Conservation (phyloP, 1,284 basidiomycete species). For the Trichosporon sp. region DNA sequence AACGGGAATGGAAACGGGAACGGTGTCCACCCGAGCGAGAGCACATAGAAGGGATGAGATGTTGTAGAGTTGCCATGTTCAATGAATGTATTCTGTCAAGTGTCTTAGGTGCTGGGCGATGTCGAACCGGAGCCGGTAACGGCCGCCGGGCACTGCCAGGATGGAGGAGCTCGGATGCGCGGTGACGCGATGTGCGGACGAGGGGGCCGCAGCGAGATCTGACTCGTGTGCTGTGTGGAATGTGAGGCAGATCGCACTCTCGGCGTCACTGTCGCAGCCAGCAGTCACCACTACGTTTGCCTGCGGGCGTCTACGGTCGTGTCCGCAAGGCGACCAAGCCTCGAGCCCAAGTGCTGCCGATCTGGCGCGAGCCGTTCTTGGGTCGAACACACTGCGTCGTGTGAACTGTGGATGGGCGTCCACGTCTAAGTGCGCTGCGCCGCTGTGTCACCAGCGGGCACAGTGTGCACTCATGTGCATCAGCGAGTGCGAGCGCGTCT, state of each 20-base stretch:
- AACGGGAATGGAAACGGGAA: not conserved
- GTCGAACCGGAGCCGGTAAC: too few relatives aligned
- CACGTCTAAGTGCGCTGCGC: not conserved
- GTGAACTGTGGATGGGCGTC: not conserved
- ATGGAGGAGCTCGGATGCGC: not conserved
- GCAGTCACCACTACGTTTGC: not conserved
- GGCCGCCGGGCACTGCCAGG: not conserved
- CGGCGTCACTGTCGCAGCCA: not conserved
- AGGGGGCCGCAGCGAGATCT: not conserved
- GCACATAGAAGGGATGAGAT: not conserved
- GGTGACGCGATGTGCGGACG: too few relatives aligned
- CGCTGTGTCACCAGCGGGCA: too few relatives aligned
- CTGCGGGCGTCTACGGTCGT: not conserved
- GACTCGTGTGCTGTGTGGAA: not conserved
- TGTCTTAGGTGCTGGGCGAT: too few relatives aligned
- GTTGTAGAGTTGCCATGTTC: not conserved
- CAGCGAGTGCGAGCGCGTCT: not conserved
- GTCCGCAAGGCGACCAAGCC: not conserved
- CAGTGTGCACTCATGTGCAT: not conserved
- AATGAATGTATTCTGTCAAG: not conserved
- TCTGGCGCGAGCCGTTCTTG: not conserved
- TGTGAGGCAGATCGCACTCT: not conserved
- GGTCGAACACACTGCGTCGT: not conserved
- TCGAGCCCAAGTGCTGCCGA: not conserved
- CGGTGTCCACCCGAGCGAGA: not conserved